Percentiles rank a stretch among this genome's conserved stretches.
phyloP scores from a whole-genome alignment of 257 asterid genomes.

The Solanum corneliomulleri region DNA sequence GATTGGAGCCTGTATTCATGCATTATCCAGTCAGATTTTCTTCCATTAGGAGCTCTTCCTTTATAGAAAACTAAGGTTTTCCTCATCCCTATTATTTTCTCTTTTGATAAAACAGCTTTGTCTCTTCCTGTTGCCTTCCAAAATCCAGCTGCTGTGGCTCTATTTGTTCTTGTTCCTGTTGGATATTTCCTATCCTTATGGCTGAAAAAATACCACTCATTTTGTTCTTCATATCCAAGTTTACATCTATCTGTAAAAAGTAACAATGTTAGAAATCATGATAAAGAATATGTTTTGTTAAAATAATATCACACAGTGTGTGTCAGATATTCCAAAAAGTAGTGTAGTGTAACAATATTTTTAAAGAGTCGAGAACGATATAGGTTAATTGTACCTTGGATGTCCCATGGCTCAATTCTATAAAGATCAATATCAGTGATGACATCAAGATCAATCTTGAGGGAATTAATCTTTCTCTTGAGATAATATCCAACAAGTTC shows the following conservation, averaged over 20 bases:
- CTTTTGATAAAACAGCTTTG: conserved; percentile 63
- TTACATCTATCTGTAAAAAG: conserved; percentile 44
- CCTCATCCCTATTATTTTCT: conserved; percentile 71
- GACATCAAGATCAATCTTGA: conserved; percentile 67
- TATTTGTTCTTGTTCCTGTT: conserved; percentile 66
- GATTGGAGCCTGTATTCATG: conserved; percentile 81
- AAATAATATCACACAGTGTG: background rate
- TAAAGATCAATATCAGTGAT: conserved; percentile 80
- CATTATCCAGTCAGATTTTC: conserved; percentile 81
- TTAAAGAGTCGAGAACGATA: too few relatives aligned
- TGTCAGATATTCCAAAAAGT: background rate
- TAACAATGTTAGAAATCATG: background rate
- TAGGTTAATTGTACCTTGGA: conserved; percentile 42
- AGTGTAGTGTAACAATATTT: background rate
- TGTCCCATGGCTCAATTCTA: conserved; percentile 94
- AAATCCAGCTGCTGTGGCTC: conserved; percentile 80
- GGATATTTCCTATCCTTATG: conserved; percentile 88
- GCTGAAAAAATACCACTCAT: conserved; percentile 84
- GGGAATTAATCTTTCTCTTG: conserved; percentile 49
- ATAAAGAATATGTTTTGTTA: background rate
- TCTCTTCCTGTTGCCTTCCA: conserved; percentile 95
- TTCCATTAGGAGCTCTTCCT: conserved; percentile 79
- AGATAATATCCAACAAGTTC: conserved; percentile 92
- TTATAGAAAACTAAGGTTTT: conserved; percentile 67
- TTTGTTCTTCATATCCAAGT: conserved; percentile 75